Evolutionary conservation across 305 asterid genomes (phyloP).

Genomic region (Euphrasia arctica): DNA sequence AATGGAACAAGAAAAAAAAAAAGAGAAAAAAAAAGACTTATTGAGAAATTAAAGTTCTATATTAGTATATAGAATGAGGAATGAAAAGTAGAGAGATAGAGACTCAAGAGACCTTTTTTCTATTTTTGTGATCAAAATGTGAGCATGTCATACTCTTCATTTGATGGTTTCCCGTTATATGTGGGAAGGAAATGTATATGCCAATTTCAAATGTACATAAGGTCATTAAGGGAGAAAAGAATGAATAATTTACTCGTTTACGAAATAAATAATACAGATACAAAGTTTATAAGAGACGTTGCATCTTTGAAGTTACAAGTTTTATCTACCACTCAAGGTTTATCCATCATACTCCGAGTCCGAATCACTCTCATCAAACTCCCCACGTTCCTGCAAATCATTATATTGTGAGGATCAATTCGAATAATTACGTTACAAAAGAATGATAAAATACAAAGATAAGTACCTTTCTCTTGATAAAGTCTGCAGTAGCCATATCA

Average conservation of each 20-base stretch:
- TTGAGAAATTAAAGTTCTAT: neutral
- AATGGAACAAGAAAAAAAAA: neutral
- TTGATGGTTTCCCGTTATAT: slow-evolving; percentile 32
- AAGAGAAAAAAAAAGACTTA: neutral
- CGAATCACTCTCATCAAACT: slow-evolving; percentile 41
- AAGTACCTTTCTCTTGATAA: slow-evolving; percentile 55
- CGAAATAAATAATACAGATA: slow-evolving; percentile 23
- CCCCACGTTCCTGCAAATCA: slow-evolving; percentile 74
- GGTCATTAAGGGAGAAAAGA: neutral
- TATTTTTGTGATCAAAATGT: slow-evolving; percentile 16
- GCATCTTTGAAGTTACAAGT: slow-evolving; percentile 29
- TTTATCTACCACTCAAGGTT: slow-evolving; percentile 15
- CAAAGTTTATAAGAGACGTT: slow-evolving; percentile 22
- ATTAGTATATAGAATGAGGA: neutral
- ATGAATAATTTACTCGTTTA: neutral
- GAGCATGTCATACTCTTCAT: slow-evolving; percentile 14
- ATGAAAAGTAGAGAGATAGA: neutral
- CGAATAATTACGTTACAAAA: neutral
- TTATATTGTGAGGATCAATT: slow-evolving; percentile 18
- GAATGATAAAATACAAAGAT: neutral
- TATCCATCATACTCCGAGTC: slow-evolving; percentile 57
- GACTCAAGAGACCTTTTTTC: too few relatives aligned
- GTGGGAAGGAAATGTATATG: slow-evolving; percentile 22
- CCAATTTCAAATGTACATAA: neutral
- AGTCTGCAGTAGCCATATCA: slow-evolving; percentile 69